Base-by-base conservation (phyloP, 805 yeast genomes). In the Metschnikowia bowlesiae region DNA sequence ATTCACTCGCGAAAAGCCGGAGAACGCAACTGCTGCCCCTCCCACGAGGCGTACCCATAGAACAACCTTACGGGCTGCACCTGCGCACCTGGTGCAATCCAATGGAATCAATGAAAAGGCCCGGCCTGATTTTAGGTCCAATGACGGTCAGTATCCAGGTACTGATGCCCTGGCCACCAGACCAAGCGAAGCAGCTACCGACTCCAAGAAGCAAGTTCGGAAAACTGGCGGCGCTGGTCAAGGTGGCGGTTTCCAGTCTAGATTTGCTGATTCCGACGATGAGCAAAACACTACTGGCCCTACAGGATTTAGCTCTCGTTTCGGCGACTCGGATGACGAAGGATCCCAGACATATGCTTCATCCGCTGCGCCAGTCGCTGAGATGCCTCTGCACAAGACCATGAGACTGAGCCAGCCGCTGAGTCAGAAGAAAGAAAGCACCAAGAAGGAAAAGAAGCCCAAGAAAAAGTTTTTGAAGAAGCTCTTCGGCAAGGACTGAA, bases 251-350 rank as follows among this genome's bases (percentile, higher is more conserved):
- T 78, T 73, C 64, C 76, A 68, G 50, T 83, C 89, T 1, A 72
- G 88, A 57, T 78, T 83, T 53, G 73, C 71, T 5, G 89, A 84
- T 60, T 82, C 87, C 2, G 87, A 83, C 58, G 83, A 84, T 11
- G 88, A 83, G 45, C 64, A 49, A 18, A 45, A 48, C 11, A 29
- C 34, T 41, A 40, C 46, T 13, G 32, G 35, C 4, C 42, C 42
- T 34, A 57, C 50, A 10, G 56, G 58, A 9, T 67, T 63, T 52
- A 53, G 53, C 40, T 65, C 71, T 7, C 57, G 70, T 34, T 61
- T 64, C 50, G 53, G 50, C 9, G 67, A 65, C 47, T 67, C 72
- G 2, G 70, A 67, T 38, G 70, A 67, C 29, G 68, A 68, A 14
- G 42, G 36, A 6, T 46, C 47, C 29, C 26, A 36, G n/a, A 13